Evolutionary conservation across 805 yeast genomes (phyloP), one percentile per base, ranked within the genome.

Genomic region (Zygosaccharomyces gambellarensis): DNA sequence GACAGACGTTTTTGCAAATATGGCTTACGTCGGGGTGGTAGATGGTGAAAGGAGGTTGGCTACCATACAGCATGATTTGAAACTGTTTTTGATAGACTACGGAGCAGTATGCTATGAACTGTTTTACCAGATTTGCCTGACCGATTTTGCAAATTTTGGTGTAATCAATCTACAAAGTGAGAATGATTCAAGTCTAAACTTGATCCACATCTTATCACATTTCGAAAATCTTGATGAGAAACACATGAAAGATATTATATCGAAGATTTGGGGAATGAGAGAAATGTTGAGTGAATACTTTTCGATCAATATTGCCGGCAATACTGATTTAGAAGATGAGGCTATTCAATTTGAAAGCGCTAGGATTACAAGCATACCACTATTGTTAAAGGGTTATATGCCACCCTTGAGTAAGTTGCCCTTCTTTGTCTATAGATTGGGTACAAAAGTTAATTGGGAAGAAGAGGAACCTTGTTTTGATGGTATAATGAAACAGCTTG

Each of bases 201-300:
- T 63, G 9, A 48, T 30, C 6, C 50, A 57, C n/a, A 14, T 64
- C 40, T 22, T 64, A 22, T 23, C 53, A 9, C 46, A 47, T 2
- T 50, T 65, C 14, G 57, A 54, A 9, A 51, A 57, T 17, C 43
- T 63, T 10, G 43, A 54, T 1, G 54, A 53, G 11, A 54, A 54
- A 2, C 46, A 53, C 53, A 56, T 73, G 1, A 55, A 64, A 8
- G 51, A 54, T 2, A 60, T 68, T 0, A 39, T 71, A 0, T 48
- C 50, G 3, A 56, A 54, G 6, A 47, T 81, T 1, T 60, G 64
- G 29, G 70, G 64, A 0, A 85, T 87, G 90, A 70, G 69, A 17
- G 89, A 82, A 3, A 92, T 94, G 98, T 72, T 86, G 36, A 60
- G 68, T 4, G 97, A 90, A 57, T 94, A 94, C 58, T 94, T 90